phyloP scores from a whole-genome alignment of 331 rosid species.

The Phaseolus coccineus region DNA sequence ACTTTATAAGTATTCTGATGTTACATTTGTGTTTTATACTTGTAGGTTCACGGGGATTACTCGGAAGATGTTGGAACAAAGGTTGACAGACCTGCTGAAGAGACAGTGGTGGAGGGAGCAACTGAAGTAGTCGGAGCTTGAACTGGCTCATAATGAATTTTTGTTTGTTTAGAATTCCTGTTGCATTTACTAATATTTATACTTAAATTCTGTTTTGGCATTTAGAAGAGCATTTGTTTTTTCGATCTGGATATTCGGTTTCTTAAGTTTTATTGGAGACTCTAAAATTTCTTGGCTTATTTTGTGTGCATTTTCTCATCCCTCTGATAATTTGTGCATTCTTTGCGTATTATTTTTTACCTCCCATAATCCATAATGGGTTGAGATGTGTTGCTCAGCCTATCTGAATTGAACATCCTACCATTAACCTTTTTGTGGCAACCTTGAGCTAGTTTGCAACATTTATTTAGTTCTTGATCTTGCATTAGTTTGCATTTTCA shows the following conservation, averaged over 20 bases:
- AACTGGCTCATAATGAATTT: conserved; percentile 29
- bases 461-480: too few relatives aligned
- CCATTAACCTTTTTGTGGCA: too few relatives aligned
- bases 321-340: not conserved
- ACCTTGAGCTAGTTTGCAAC: too few relatives aligned
- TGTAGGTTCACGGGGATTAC: conserved; percentile 76
- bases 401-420: too few relatives aligned
- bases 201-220: conserved; percentile 42
- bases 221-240: conserved; percentile 1
- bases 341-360: not conserved
- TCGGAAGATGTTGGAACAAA: conserved; percentile 74
- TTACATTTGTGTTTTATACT: not conserved
- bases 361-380: too few relatives aligned
- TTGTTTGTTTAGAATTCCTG: conserved; percentile 39
- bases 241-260: conserved; percentile 24
- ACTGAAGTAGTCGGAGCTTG: conserved; percentile 72
- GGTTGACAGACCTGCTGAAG: conserved; percentile 77
- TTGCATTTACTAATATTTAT: conserved; percentile 23
- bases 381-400: not conserved
- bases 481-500: too few relatives aligned
- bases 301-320: not conserved
- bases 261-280: not conserved
- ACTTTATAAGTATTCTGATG: not conserved
- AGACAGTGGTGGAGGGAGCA: conserved; percentile 52
- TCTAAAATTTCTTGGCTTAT: not conserved